Percentiles rank a stretch among this genome's conserved stretches.
These are phyloP conservation scores for Ceratonia siliqua DNA, from an alignment of 306 rosid genomes.

Conservation along the genomic window DNA sequence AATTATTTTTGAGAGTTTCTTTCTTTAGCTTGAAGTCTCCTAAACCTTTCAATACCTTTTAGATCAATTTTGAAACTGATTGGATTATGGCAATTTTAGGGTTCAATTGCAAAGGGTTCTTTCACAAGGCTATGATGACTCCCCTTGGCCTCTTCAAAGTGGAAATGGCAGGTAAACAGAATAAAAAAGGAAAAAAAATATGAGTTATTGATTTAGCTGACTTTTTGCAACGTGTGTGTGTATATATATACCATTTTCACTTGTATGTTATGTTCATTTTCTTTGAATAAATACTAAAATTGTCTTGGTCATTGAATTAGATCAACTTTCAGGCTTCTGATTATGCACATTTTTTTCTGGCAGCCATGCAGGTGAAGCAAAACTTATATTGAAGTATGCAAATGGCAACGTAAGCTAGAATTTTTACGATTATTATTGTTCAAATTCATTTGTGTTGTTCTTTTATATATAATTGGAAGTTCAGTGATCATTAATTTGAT, in stretches of 20 bases:
- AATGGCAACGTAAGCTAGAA: conserved; percentile 9
- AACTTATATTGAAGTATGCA: conserved; percentile 40
- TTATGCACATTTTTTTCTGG: neutral
- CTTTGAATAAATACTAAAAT: no score
- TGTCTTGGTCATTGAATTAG: neutral
- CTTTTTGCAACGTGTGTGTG: neutral
- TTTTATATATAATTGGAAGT: neutral
- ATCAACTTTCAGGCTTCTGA: neutral
- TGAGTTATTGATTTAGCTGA: no score
- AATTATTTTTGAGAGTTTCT: conserved; percentile 10
- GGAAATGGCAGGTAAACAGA: conserved; percentile 65
- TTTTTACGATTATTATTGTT: no score
- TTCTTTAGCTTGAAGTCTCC: neutral
- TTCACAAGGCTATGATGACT: conserved; percentile 72
- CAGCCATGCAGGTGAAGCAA: conserved; percentile 44
- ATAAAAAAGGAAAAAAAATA: neutral
- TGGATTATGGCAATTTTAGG: conserved; percentile 34
- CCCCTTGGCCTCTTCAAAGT: conserved; percentile 72
- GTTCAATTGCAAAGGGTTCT: conserved; percentile 71
- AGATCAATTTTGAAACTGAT: neutral
- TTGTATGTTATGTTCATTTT: no score
- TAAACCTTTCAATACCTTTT: neutral
- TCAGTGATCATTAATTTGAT: neutral
- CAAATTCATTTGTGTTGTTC: neutral
- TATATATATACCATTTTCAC: no score